A percentile compares a stretch with the other conserved stretches of the same genome.
Conservation (phyloP, 257 asterid species). For the Primulina huaijiensis region DNA sequence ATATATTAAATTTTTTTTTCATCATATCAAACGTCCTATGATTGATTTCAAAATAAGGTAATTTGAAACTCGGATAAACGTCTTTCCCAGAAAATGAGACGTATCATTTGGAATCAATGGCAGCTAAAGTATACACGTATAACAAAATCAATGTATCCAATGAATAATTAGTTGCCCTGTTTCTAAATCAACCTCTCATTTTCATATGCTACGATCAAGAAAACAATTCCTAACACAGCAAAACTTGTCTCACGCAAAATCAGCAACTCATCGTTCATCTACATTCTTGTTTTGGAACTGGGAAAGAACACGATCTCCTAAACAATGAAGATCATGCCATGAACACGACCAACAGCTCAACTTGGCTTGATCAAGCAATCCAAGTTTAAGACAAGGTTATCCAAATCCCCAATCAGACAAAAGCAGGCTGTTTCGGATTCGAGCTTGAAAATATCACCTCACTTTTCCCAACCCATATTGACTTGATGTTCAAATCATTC, state of each 20-base stretch:
- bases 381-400: not conserved
- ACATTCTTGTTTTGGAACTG: not conserved
- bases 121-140: not conserved
- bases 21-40: not conserved
- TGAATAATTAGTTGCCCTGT: too few relatives aligned
- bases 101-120: too few relatives aligned
- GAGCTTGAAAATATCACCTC: not conserved
- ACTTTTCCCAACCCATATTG: not conserved
- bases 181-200: not conserved
- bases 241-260: not conserved
- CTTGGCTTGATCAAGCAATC: not conserved
- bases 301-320: not conserved
- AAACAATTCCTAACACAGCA: not conserved
- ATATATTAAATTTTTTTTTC: too few relatives aligned
- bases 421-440: not conserved
- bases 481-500: not conserved
- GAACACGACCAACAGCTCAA: not conserved
- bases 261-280: not conserved
- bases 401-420: not conserved
- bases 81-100: not conserved
- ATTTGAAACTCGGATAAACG: not conserved
- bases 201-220: too few relatives aligned
- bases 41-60: not conserved
- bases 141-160: not conserved
- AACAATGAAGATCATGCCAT: not conserved